Percentiles rank a stretch among this genome's conserved stretches.
phyloP scores from a whole-genome alignment of 2,329 filamentous ascomycete species.

The Sporothrix variecibatus region DNA sequence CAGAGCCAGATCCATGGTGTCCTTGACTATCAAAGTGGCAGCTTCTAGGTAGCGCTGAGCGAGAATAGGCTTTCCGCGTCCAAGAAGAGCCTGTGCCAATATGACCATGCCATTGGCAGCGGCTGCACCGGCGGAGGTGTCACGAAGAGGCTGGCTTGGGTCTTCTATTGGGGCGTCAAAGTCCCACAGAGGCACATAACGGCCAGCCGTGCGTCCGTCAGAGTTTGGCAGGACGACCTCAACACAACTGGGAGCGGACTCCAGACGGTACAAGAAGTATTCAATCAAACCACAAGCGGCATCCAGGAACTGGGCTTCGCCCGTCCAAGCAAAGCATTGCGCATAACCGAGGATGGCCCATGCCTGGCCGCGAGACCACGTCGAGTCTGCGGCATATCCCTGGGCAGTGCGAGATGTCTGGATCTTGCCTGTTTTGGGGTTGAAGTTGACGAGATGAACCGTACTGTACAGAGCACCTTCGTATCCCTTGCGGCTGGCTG shows the following conservation, averaged over 20 bases:
- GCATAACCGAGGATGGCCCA: neutral
- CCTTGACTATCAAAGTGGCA: neutral
- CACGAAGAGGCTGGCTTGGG: neutral
- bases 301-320: neutral
- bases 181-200: neutral
- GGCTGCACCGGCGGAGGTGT: neutral
- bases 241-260: neutral
- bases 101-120: neutral
- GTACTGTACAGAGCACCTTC: neutral
- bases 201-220: neutral
- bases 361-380: conserved; percentile 2
- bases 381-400: neutral
- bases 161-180: neutral
- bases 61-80: neutral
- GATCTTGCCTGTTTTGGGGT: neutral
- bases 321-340: neutral
- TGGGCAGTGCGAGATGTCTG: neutral
- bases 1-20: neutral
- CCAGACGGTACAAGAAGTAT: neutral
- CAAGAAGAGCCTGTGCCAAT: neutral
- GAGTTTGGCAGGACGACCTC: neutral
- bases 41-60: neutral
- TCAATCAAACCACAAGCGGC: neutral
- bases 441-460: neutral
- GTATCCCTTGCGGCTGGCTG: neutral